Conservation (phyloP, 306 rosid species). For the Prunus campanulata region DNA sequence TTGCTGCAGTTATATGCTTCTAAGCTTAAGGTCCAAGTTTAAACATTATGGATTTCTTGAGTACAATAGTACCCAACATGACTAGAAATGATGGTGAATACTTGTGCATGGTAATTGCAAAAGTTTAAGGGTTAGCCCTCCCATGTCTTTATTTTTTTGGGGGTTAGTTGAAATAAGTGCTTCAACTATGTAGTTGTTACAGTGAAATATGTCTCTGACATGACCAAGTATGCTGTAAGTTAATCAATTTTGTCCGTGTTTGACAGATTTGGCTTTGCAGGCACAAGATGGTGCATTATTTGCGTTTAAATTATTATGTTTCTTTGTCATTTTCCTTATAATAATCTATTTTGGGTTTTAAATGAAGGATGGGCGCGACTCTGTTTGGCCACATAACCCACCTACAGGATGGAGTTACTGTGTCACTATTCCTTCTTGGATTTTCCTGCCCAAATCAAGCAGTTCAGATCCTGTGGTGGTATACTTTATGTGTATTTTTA, state of each 20-base stretch:
- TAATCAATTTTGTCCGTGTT: not conserved
- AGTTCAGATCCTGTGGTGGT: slow-evolving; percentile 73
- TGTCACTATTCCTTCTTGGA: slow-evolving; percentile 75
- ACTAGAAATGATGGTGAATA: not conserved
- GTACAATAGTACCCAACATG: not conserved
- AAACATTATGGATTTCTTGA: too few species aligned
- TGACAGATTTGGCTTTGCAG: not conserved
- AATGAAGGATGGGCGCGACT: slow-evolving; percentile 57
- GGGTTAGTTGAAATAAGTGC: not conserved
- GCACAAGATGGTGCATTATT: not conserved
- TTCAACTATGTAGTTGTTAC: not conserved
- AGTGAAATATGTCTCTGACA: not conserved
- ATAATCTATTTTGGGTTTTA: slow-evolving; percentile 2
- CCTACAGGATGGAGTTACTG: slow-evolving; percentile 74
- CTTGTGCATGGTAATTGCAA: not conserved
- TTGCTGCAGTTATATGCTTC: not conserved
- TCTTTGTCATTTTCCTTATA: not conserved
- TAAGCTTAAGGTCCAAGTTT: not conserved
- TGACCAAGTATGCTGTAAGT: not conserved
- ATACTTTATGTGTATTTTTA: slow-evolving; percentile 6
- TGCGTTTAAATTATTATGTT: not conserved
- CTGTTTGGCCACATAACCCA: slow-evolving; percentile 76
- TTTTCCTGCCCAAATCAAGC: slow-evolving; percentile 46
- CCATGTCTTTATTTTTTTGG: not conserved
- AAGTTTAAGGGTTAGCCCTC: not conserved